Conservation (phyloP, 331 rosid species). For the Rhamnella rubrinervis region DNA sequence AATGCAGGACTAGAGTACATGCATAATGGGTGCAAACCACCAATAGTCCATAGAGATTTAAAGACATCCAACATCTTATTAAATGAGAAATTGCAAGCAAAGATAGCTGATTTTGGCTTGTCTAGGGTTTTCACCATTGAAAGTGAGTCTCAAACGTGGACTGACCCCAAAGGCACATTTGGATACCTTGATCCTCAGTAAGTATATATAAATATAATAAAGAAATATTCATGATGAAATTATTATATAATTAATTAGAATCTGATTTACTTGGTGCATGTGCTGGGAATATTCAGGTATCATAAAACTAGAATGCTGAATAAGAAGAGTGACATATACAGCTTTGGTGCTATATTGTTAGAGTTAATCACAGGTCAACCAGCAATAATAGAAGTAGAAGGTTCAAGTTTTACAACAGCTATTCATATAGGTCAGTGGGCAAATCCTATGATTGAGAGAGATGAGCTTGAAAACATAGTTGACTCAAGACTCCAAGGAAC, state of each 20-base stretch:
- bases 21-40: slow-evolving; percentile 24
- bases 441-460: background rate
- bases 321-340: background rate
- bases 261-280: too few relatives aligned
- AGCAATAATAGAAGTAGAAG: background rate
- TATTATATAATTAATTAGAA: too few relatives aligned
- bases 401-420: background rate
- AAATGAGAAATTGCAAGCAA: slow-evolving; percentile 22
- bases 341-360: slow-evolving; percentile 4
- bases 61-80: slow-evolving; percentile 29
- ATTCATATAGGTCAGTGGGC: slow-evolving; percentile 2
- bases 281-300: background rate
- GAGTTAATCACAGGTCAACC: background rate
- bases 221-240: too few relatives aligned
- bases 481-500: slow-evolving; percentile 3
- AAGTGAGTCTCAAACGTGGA: background rate
- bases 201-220: background rate
- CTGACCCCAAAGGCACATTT: background rate
- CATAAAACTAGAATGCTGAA: background rate
- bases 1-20: slow-evolving; percentile 26
- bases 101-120: slow-evolving; percentile 29
- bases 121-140: slow-evolving; percentile 3
- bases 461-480: background rate
- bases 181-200: slow-evolving; percentile 15
- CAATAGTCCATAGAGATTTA: slow-evolving; percentile 28